Evolutionary conservation across 352 stramenopile genomes (phyloP), one percentile per base, ranked within the genome.

Genomic region (Phytophthora melonis): DNA sequence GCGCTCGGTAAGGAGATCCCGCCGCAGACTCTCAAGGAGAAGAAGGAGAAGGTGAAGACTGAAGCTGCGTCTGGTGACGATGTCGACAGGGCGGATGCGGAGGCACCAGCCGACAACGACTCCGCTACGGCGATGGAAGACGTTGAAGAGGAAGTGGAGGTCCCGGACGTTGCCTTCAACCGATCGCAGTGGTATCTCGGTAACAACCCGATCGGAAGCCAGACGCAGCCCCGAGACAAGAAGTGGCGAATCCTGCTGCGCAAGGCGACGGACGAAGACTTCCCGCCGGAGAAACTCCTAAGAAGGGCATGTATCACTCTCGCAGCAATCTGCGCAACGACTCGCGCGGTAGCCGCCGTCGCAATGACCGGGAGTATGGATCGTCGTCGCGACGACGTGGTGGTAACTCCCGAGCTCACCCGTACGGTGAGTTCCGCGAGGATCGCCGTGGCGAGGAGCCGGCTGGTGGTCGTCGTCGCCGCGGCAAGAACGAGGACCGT

Each of bases 201-300:
- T 7, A 69, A 77, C 32, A 58, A 71, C 32, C 25, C 68, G 3
- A 91, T 95, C n/a, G 70, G 77, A 47, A 93, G 84, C 58, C 77
- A 80, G 14, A 69, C 82, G 60, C 82, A 90, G 60, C 56, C 76
- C 50, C 73, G 73, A 18, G 56, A 83, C 72, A 92, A 93, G 72
- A 84, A 80, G 39, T 96, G 89, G 89, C 83, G 89, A 7, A 16
- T 96, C 21, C 66, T 96, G 23, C 58, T 96, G 58, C 87, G 89
- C 50, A 83, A 81, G 30, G 89, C 89, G 6, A 96, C 87, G 1
- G 75, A 83, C 34, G 84, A 94, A 21, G 89, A 96, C 56, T 94
- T 96, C 64, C 89, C 89, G 25, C 75, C 89, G 0, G 89, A 96
- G 70, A 96, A 96, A 68, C 68, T 79, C 10, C 73, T 43, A 93